Evolutionary conservation across 306 rosid genomes (phyloP), one percentile per base, ranked within the genome.

Genomic region (Geum urbanum): DNA sequence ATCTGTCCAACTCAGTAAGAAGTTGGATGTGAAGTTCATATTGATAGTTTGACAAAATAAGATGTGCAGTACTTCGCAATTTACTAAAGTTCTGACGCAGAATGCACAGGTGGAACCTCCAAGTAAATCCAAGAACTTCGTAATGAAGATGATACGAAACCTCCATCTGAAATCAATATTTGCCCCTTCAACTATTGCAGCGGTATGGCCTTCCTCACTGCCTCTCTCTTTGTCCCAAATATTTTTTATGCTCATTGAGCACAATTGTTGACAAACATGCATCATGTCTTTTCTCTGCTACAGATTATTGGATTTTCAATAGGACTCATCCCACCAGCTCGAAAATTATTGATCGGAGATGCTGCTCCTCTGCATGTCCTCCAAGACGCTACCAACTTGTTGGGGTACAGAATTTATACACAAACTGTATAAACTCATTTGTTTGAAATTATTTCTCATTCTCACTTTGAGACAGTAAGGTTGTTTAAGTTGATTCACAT

Each of bases 141-240:
- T 76, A 16, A 70, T 47, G 66, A 61, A 10, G 47, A 7, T 88
- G 70, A 63, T 73, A 44, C 8, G 45, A 61, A 80, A 76, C 68
- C 71, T 88, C 43, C 89, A 81, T 77, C 73, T 85, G 71, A 78
- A 82, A 82, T 74, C 90, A 37, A 3, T 87, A 61, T 84, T 92
- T 63, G 83, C 96, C n/a, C 98, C 98, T 18, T 76, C 98, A 82
- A 84, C 91, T 55, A 59, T 67, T 72, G 98, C 95, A 71, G 91
- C 96, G 79, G 98, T 89, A 87, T 64, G 51, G 2, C 61, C 22
- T 52, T 70, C 16, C 9, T 5, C n/a, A 19, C 14, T 24, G 15
- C 14, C 22, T 12, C 37, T 37, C 35, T 8, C 52, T 11, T 6
- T 18, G 47, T 41, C 18, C 5, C 35, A 41, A n/a, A n/a, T 41